Evolutionary conservation across 345 rosid species (phyloP).

Genomic region (Pugionium cornutum): DNA sequence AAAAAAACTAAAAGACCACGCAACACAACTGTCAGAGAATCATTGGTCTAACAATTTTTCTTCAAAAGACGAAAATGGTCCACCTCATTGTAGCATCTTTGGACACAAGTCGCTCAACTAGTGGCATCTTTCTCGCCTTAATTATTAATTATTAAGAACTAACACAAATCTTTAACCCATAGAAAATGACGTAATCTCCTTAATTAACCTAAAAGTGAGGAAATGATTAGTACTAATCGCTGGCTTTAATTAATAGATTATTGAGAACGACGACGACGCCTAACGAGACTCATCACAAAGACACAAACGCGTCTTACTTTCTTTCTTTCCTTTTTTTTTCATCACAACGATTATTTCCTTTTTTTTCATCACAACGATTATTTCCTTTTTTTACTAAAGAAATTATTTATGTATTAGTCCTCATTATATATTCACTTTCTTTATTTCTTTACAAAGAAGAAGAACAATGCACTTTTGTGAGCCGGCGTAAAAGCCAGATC

Average conservation of each 20-base stretch:
- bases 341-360: slow-evolving; percentile 10
- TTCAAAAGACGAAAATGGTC: slow-evolving; percentile 19
- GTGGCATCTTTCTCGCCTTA: slow-evolving; percentile 28
- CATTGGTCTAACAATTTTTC: slow-evolving; percentile 14
- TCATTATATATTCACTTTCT: slow-evolving; percentile 8
- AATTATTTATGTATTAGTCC: background rate
- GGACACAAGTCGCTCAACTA: slow-evolving; percentile 38
- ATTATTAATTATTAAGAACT: slow-evolving; percentile 25
- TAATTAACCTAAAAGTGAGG: slow-evolving; percentile 17
- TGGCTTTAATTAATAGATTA: slow-evolving; percentile 16
- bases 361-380: slow-evolving; percentile 15
- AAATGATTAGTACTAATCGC: slow-evolving; percentile 35
- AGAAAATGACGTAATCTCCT: slow-evolving; percentile 19
- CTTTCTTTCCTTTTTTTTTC: slow-evolving; percentile 25
- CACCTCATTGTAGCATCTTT: slow-evolving; percentile 35
- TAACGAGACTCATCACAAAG: background rate
- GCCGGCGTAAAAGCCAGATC: slow-evolving; percentile 37
- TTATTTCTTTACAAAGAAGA: slow-evolving; percentile 4
- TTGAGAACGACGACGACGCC: slow-evolving; percentile 5
- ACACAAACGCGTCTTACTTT: slow-evolving; percentile 32
- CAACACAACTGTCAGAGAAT: slow-evolving; percentile 38
- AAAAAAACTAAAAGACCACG: slow-evolving; percentile 33
- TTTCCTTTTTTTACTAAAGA: background rate
- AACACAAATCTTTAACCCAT: slow-evolving; percentile 27
- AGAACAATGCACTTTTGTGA: background rate